Base-by-base conservation (phyloP, 768 basidiomycete genomes). In the Lactarius hengduanensis region DNA sequence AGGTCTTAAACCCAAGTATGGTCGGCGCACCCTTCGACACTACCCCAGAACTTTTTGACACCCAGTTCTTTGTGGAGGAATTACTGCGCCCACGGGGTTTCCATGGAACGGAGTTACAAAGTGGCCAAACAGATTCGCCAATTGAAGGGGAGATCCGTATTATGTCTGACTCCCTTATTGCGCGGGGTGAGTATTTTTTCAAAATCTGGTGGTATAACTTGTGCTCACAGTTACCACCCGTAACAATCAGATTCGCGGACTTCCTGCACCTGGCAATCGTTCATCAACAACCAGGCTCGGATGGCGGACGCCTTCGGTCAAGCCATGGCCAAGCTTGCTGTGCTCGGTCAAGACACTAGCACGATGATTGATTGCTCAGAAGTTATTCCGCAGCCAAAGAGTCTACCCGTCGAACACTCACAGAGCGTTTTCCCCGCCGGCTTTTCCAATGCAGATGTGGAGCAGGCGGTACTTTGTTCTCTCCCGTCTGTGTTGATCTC, bases 191-290 rank as follows among this genome's bases (percentile, higher is more conserved):
- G 61, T 59, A n/a, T 20, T 32, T 13, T n/a, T 41, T 57, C 32
- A 47, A n/a, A 16, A 50, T 59, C 22, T 41, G 28, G 15, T 34
- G 4, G 13, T 13, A 9, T 47, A 7, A n/a, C 0, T 6, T 8
- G 28, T 47, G 41, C 56, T 59, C 13, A 50, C 22, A 50, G 47
- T 7, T 66, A 15, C 57, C 38, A 3, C 55, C 26, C 43, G 63
- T 50, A 65, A 65, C n/a, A 68, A 38, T 38, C 68, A 75, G 80
- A 83, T 72, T 66, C 77, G 4, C 74, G 79, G 53, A 84, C 83
- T 26, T 77, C 80, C 16, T 83, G 83, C 74, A 69, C 71, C 53
- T 84, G 82, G 82, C 83, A 83, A 72, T 74, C 75, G 2, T 77
- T 79, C 66, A 79, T 77, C 36, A 69, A 70, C 63, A 60, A 74